Percentiles rank a stretch among this genome's conserved stretches.
These are phyloP conservation scores for Drechslera avenae DNA, from an alignment of 2,329 filamentous ascomycete species.

Conservation along the genomic window DNA sequence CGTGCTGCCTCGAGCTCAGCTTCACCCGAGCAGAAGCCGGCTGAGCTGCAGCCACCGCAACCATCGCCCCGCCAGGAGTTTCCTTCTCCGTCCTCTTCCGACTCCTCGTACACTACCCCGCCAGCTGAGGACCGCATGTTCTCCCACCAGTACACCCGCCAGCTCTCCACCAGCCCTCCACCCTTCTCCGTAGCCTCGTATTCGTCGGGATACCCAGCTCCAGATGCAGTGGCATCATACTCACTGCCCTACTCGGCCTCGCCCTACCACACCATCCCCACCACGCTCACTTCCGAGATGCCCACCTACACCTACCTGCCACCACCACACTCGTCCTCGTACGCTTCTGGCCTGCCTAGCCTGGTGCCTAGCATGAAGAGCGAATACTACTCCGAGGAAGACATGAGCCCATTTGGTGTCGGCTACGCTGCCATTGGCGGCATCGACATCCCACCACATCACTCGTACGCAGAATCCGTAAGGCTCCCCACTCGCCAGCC, in stretches of 20 bases:
- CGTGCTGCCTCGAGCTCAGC: conserved; percentile 69
- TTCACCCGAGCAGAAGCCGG: conserved; percentile 64
- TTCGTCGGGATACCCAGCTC: conserved; percentile 68
- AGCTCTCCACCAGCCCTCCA: conserved; percentile 73
- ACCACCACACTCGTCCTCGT: conserved; percentile 50
- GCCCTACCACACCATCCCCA: conserved; percentile 48
- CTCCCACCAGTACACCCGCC: conserved; percentile 67
- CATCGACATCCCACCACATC: conserved; percentile 66
- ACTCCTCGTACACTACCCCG: conserved; percentile 51
- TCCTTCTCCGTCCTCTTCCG: conserved; percentile 45
- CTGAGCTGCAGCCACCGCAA: conserved; percentile 54
- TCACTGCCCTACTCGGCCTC: conserved; percentile 58
- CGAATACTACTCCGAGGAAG: conserved; percentile 64
- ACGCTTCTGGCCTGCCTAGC: conserved; percentile 65
- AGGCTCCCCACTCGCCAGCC: conserved; percentile 58
- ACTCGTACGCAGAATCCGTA: conserved; percentile 73
- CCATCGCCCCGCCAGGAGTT: conserved; percentile 46
- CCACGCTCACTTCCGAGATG: conserved; percentile 46
- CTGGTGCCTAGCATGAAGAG: conserved; percentile 68
- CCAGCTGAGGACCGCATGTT: conserved; percentile 73
- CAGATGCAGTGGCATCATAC: conserved; percentile 66
- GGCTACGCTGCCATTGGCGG: conserved; percentile 68
- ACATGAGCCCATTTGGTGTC: conserved; percentile 69
- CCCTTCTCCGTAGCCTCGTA: conserved; percentile 63
- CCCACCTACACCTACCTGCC: conserved; percentile 63